Evolutionary conservation across 2,329 filamentous ascomycete genomes (phyloP).

Genomic region (Ustilaginoidea virens): DNA sequence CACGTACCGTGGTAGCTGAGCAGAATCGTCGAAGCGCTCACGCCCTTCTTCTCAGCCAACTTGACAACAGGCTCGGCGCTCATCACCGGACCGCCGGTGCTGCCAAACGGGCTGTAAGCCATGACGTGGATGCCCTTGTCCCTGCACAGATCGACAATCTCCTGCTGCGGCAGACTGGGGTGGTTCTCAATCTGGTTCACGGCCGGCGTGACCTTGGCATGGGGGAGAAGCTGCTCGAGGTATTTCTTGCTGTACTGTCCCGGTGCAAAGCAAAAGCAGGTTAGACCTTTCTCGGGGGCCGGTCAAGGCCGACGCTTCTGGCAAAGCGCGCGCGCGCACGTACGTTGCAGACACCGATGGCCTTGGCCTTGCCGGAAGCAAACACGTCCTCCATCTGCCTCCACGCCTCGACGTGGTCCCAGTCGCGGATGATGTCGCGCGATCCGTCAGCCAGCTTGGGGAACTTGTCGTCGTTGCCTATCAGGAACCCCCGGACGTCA

Average conservation of each 20-base stretch:
- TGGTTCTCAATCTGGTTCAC: conserved; percentile 65
- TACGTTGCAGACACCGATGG: conserved; percentile 40
- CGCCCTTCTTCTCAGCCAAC: conserved; percentile 47
- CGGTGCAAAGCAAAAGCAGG: no score
- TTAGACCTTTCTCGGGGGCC: no score
- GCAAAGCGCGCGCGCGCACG: no score
- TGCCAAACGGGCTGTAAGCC: conserved; percentile 54
- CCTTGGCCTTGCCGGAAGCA: conserved; percentile 38
- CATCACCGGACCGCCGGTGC: conserved; percentile 48
- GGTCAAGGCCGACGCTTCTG: no score
- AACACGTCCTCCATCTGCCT: conserved; percentile 57
- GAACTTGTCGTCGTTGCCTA: conserved; percentile 56
- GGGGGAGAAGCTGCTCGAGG: conserved; percentile 36
- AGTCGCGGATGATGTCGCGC: conserved; percentile 53
- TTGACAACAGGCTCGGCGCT: conserved; percentile 46
- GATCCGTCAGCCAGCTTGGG: conserved; percentile 59
- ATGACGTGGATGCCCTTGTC: conserved; percentile 55
- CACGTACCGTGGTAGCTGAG: conserved; percentile 56
- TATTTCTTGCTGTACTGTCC: conserved; percentile 40
- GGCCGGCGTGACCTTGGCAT: conserved; percentile 40
- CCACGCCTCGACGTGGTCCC: conserved; percentile 65
- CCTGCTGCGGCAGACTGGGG: conserved; percentile 54
- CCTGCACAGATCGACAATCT: conserved; percentile 54
- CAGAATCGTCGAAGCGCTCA: conserved; percentile 45
- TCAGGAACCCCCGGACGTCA: no score